Base-by-base conservation (phyloP, 2,329 filamentous ascomycete genomes). In the Xylariales sp. region DNA sequence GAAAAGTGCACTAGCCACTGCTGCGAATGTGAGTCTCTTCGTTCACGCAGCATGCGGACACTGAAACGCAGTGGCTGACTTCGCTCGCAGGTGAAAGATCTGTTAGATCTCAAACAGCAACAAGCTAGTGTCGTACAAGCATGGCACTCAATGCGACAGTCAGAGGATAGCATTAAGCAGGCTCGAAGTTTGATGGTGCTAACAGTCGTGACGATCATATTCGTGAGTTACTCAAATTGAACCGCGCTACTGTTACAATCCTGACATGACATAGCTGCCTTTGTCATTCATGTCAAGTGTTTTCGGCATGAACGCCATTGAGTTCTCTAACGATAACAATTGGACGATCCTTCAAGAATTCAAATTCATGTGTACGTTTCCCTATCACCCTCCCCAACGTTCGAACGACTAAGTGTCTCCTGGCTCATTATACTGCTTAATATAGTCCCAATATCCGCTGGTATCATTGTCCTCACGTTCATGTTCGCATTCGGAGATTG, bases 121-220 rank as follows among this genome's bases (percentile, higher is more conserved):
- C 68, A 72, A 44, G 66, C 68, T 0, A 22, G 63, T 27, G 62
- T 71, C 1, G 57, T 71, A 4, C 65, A 72, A 45, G 67, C 68
- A 0, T 64, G 62, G 56, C 59, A 64, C 12, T 56, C 68, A 0
- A 53, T 66, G 9, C 60, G 55, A 19, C 61, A 68, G 25, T 61
- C 60, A 0, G 58, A 65, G 0, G 62, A 70, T 34, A 64, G 58
- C 1, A 59, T 65, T 5, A 59, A 56, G 7, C 68, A 73, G 44
- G 65, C 67, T 1, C 56, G 61, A 0, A 60, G 66, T 1, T 65
- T 73, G 37, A 66, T 73, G 60, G 53, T 66, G 2, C 71, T 73
- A 40, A 72, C 69, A 0, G 46, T 71, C 2, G 63, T 71, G 1
- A 71, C 69, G 0, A 70, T 72, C 29, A 49, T 71, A 19, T 72